Base-by-base conservation (phyloP, 78 protist species). In the Acrasis kona region DNA sequence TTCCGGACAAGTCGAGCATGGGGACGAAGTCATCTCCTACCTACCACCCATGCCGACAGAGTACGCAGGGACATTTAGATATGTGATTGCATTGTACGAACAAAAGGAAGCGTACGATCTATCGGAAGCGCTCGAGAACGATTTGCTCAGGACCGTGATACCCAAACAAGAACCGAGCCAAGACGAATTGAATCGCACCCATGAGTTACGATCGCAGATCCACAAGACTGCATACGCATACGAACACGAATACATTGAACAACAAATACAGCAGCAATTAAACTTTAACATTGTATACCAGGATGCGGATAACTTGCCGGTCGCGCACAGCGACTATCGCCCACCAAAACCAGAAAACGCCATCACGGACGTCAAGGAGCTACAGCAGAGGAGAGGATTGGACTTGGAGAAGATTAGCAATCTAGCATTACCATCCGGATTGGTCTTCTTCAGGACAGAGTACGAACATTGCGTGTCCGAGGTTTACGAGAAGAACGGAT, bases 1-100 rank as follows among this genome's bases (percentile, higher is more conserved):
- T 29, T 19, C 7, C 8, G 41, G 39, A 39, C 5, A 35, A 5
- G 65, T 65, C 8, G 34, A 5, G 27, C 30, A 37, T 7, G 74
- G 38, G 7, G 70, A 74, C 31, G n/a, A n/a, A 10, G 8, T 74
- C 10, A 5, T 41, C 29, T 50, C 29, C 7, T 74, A 74, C 36
- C 7, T 74, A 12, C 27, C 30, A 61, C 78, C 78, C 19, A 32
- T 74, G 7, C 78, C 78, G 28, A 41, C 78, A 66, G 78, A 74
- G 7, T 39, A 74, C 36, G 78, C 78, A 8, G 78, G 78, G 8
- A 40, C 41, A 12, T 61, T 74, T 31, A 65, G 78, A 28, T 74
- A 74, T 31, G 31, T 31, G 7, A 65, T 74, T 31, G 39, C 65
- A 31, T 67, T 74, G 19, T 64, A 66, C 36, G 64, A 74, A 74